Evolutionary conservation across 1,139 yeast species (phyloP).

Genomic region (Taphrina wiesneri): DNA sequence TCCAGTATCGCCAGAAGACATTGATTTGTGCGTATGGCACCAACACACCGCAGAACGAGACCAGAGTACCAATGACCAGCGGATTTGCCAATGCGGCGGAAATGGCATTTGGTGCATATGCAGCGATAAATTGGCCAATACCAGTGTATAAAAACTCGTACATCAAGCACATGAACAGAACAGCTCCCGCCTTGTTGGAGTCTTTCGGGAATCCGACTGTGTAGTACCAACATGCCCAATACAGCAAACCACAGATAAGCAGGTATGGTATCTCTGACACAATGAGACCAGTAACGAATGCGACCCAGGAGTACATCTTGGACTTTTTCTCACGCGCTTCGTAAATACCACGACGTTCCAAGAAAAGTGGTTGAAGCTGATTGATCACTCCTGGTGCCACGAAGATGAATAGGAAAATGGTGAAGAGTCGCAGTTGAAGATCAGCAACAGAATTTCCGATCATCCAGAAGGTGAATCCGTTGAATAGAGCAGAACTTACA

Average conservation of each 20-base stretch:
- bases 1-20: slow-evolving; percentile 57
- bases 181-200: slow-evolving; percentile 51
- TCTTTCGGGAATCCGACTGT: slow-evolving; percentile 52
- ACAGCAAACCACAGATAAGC: slow-evolving; percentile 45
- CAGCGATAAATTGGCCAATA: slow-evolving; percentile 54
- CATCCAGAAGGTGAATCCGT: slow-evolving; percentile 54
- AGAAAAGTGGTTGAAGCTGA: slow-evolving; percentile 55
- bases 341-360: slow-evolving; percentile 53
- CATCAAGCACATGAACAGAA: slow-evolving; percentile 50
- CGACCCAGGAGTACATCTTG: slow-evolving; percentile 63
- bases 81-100: slow-evolving; percentile 54
- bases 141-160: slow-evolving; percentile 53
- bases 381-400: slow-evolving; percentile 58
- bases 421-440: slow-evolving; percentile 46
- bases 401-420: slow-evolving; percentile 58
- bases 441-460: slow-evolving; percentile 45
- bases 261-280: slow-evolving; percentile 51
- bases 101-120: slow-evolving; percentile 52
- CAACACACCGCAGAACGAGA: slow-evolving; percentile 63
- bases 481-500: slow-evolving; percentile 54
- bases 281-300: slow-evolving; percentile 49
- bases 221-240: slow-evolving; percentile 46
- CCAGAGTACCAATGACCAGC: slow-evolving; percentile 52
- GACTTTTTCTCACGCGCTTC: slow-evolving; percentile 65
- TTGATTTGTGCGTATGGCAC: slow-evolving; percentile 55